Evolutionary conservation across 1,139 yeast genomes (phyloP).

Genomic region (Lodderomyces pseudojiufengensis): DNA sequence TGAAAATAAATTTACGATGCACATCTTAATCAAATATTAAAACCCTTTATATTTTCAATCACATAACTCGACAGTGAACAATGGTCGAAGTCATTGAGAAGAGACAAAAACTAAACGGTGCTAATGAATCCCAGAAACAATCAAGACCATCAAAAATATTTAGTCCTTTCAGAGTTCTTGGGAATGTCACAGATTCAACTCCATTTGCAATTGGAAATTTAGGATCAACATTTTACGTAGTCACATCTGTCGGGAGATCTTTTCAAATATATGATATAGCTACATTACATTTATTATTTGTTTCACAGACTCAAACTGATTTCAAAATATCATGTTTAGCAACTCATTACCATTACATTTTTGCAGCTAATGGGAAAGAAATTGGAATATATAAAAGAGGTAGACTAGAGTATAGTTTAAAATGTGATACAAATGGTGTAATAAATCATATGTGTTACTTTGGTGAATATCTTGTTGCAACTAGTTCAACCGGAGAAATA

Average conservation of each 20-base stretch:
- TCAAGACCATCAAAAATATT: conserved; percentile 32
- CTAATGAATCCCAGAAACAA: no score
- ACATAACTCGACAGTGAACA: no score
- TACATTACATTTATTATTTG: conserved; percentile 79
- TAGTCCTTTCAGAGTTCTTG: conserved; percentile 49
- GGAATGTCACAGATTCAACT: conserved; percentile 69
- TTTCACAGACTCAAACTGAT: conserved; percentile 75
- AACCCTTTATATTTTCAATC: no score
- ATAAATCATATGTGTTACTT: conserved; percentile 57
- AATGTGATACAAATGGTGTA: conserved; percentile 28
- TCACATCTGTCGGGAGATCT: conserved; percentile 84
- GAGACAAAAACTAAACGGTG: no score
- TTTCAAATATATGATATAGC: conserved; percentile 95
- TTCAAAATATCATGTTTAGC: conserved; percentile 65
- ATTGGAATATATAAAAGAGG: conserved; percentile 87
- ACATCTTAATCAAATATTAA: no score
- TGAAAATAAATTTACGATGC: no score
- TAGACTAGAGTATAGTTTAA: conserved; percentile 54
- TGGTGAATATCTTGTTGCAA: conserved; percentile 74
- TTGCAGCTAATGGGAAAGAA: conserved; percentile 67
- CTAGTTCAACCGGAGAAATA: conserved; percentile 50
- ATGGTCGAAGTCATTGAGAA: conserved; percentile 34
- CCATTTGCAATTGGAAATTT: conserved; percentile 89
- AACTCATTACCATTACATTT: conserved; percentile 83
- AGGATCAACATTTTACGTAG: conserved; percentile 84